A percentile compares a stretch with the other conserved stretches of the same genome.
Conservation (phyloP, 2,329 filamentous ascomycete genomes). For the Lachnum nothofagi region DNA sequence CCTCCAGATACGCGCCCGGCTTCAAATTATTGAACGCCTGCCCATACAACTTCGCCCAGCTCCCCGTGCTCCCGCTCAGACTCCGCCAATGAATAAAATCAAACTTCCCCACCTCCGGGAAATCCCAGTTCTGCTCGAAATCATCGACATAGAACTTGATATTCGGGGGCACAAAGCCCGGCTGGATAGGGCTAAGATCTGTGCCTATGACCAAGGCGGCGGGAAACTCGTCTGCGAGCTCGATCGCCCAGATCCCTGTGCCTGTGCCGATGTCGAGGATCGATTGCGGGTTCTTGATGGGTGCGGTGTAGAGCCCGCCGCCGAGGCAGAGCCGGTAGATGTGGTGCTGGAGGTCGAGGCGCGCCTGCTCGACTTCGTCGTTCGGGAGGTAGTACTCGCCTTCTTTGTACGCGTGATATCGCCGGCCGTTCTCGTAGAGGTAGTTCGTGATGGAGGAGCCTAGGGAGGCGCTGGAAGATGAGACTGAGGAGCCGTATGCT, state of each 20-base stretch:
- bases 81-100: slow-evolving; percentile 57
- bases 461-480: slow-evolving; percentile 29
- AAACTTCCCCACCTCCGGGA: slow-evolving; percentile 41
- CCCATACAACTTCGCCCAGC: slow-evolving; percentile 51
- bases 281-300: slow-evolving; percentile 29
- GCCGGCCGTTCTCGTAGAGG: slow-evolving; percentile 42
- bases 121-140: slow-evolving; percentile 42
- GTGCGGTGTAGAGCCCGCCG: slow-evolving; percentile 25
- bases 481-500: neutral
- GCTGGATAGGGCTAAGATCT: slow-evolving; percentile 35
- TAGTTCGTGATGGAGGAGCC: slow-evolving; percentile 29
- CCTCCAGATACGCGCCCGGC: slow-evolving; percentile 36
- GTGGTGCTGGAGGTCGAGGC: slow-evolving; percentile 29
- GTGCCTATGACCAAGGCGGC: slow-evolving; percentile 29
- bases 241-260: slow-evolving; percentile 43
- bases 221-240: slow-evolving; percentile 32
- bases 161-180: slow-evolving; percentile 52
- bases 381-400: slow-evolving; percentile 36
- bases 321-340: slow-evolving; percentile 25
- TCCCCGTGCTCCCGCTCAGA: slow-evolving; percentile 51
- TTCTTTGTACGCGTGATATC: slow-evolving; percentile 44
- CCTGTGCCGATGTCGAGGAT: slow-evolving; percentile 41
- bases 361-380: slow-evolving; percentile 30
- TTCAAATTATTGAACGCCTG: slow-evolving; percentile 43
- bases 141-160: slow-evolving; percentile 63